Conservation (phyloP, 1,284 basidiomycete species). For the Ganoderma sinense region DNA sequence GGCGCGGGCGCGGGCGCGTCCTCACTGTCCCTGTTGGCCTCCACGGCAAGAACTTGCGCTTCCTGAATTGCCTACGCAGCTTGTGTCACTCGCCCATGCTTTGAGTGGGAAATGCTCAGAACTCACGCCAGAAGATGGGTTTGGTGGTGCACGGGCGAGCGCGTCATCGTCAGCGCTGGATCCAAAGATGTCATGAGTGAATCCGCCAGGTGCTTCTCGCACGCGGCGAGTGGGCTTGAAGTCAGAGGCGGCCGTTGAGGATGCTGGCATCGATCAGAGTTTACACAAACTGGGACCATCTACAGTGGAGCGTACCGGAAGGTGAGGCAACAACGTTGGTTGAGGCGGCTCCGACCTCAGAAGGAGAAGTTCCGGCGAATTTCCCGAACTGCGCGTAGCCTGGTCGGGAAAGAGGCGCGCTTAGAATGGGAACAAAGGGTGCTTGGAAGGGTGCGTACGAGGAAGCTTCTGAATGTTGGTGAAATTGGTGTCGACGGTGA, state of each 20-base stretch:
- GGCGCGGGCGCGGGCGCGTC: background rate
- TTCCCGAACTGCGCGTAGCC: slow-evolving; percentile 70
- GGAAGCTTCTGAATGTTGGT: slow-evolving; percentile 75
- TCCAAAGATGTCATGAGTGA: slow-evolving; percentile 55
- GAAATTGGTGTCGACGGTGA: slow-evolving; percentile 77
- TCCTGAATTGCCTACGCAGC: background rate
- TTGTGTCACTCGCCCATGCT: background rate
- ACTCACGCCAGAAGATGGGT: slow-evolving; percentile 15
- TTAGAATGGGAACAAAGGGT: background rate
- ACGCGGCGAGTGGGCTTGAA: slow-evolving; percentile 63
- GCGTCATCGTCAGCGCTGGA: slow-evolving; percentile 47
- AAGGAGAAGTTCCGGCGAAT: slow-evolving; percentile 30
- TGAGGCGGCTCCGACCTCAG: slow-evolving; percentile 20
- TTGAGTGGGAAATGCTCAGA: no score
- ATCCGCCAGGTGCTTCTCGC: slow-evolving; percentile 56
- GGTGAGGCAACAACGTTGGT: slow-evolving; percentile 1
- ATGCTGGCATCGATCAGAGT: background rate
- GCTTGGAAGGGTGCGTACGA: slow-evolving; percentile 47
- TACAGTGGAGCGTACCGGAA: background rate
- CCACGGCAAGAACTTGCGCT: background rate
- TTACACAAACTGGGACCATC: background rate
- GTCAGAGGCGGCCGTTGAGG: slow-evolving; percentile 29
- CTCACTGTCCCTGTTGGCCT: background rate
- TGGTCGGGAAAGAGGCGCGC: slow-evolving; percentile 30
- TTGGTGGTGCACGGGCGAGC: slow-evolving; percentile 41